Base-by-base conservation (phyloP, 371 early-diverging fungal species). In the Syncephalastrum racemosum region DNA sequence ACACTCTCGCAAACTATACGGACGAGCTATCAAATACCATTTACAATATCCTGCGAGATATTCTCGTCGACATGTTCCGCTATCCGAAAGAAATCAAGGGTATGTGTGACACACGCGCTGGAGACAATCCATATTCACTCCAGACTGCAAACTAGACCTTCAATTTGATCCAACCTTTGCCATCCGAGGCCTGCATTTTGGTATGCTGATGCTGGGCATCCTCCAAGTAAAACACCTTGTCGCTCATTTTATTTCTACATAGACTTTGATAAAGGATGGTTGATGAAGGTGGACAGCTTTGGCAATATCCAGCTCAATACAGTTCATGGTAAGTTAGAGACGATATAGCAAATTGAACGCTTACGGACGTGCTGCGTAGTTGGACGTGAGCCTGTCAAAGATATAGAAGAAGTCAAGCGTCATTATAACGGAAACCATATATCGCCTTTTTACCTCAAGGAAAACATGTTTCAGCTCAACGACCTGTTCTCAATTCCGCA, bases 231-330 rank as follows among this genome's bases (percentile, higher is more conserved):
- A n/a, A n/a, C n/a, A n/a, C n/a, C n/a, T n/a, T n/a, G 5, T 47
- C 22, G 50, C 53, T 15, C 40, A 5, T n/a, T 20, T 24, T 23
- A 8, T 27, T 19, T 18, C 44, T 41, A 12, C n/a, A 16, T 56
- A 77, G 84, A 85, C 59, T 67, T 72, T 31, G 75, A 81, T 25
- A 82, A 80, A 39, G 85, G 87, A 5, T 87, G 84, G 83, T 53
- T 87, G 50, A 84, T 87, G 81, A 87, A 87, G 56, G 72, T 87
- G 31, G 87, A 87, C 57, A 77, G 80, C 27, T 79, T 76, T 69
- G 82, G 77, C 42, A 87, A 85, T 59, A 80, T 87, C 41, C 85
- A 85, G 41, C 53, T 85, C 41, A 84, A 83, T 56, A 83, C 85
- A 0, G 78, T 87, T 0, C 80, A 81, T 55, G 81, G 74, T 74